Evolutionary conservation across 148 eudicot species (phyloP).

Genomic region (Rhododendron ovatum): DNA sequence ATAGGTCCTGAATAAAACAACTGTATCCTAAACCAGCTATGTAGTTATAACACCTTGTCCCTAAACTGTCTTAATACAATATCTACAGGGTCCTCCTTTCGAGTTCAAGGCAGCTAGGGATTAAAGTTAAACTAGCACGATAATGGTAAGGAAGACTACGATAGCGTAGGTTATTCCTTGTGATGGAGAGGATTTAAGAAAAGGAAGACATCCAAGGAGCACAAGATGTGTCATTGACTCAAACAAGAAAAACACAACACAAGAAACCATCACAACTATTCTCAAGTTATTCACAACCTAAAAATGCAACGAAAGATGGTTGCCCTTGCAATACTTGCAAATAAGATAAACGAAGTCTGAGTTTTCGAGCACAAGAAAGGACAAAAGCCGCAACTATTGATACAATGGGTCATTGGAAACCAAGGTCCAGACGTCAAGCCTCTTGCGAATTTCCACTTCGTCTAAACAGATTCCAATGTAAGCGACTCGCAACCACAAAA

Average conservation of each 20-base stretch:
- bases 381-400: not conserved
- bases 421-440: not conserved
- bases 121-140: not conserved
- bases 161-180: not conserved
- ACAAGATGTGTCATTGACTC: not conserved
- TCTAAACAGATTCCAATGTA: slow-evolving; percentile 2
- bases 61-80: not conserved
- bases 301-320: not conserved
- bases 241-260: not conserved
- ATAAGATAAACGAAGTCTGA: not conserved
- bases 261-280: not conserved
- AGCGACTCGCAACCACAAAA: not conserved
- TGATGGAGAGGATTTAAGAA: not conserved
- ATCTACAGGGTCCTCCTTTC: not conserved
- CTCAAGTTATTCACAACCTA: not conserved
- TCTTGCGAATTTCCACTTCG: not conserved
- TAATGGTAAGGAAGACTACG: not conserved
- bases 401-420: not conserved
- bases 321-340: not conserved
- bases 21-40: not conserved
- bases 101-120: not conserved
- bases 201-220: not conserved
- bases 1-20: not conserved
- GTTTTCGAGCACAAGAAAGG: not conserved
- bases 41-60: not conserved